Conservation (phyloP, 768 basidiomycete species). For the Naematelia aurantialba region DNA sequence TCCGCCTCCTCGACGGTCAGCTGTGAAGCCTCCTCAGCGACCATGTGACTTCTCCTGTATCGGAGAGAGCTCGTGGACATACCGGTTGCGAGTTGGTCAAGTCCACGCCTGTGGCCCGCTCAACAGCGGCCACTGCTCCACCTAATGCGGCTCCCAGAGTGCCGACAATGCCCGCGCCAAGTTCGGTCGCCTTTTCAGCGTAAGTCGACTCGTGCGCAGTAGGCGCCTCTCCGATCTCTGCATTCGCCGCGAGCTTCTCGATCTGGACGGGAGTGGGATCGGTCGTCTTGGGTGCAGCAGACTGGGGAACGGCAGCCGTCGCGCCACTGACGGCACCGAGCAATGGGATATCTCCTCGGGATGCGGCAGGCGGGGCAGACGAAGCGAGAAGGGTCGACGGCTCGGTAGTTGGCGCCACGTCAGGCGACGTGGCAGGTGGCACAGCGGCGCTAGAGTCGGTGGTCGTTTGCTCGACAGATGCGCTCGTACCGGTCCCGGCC, state of each 20-base stretch:
- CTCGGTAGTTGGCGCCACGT: slow-evolving; percentile 23
- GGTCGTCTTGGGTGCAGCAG: slow-evolving; percentile 3
- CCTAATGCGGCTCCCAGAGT: slow-evolving; percentile 33
- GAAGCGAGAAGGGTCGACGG: slow-evolving; percentile 32
- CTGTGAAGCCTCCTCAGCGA: slow-evolving; percentile 20
- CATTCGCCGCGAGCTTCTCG: slow-evolving; percentile 34
- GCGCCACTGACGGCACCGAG: background rate
- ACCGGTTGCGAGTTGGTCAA: slow-evolving; percentile 41
- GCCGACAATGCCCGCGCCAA: slow-evolving; percentile 34
- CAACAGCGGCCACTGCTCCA: slow-evolving; percentile 32
- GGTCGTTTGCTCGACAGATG: slow-evolving; percentile 9
- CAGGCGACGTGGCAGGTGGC: slow-evolving; percentile 15
- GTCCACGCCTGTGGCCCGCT: slow-evolving; percentile 46
- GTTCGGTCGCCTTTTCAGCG: slow-evolving; percentile 29
- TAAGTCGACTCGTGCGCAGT: slow-evolving; percentile 15
- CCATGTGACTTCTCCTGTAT: background rate
- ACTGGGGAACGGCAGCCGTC: slow-evolving; percentile 9
- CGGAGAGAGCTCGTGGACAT: slow-evolving; percentile 12
- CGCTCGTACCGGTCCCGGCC: background rate
- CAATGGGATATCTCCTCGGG: slow-evolving; percentile 4
- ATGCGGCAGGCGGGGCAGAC: slow-evolving; percentile 32
- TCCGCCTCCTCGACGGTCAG: slow-evolving; percentile 46
- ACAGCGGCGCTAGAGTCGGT: slow-evolving; percentile 12
- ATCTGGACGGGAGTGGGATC: slow-evolving; percentile 26
- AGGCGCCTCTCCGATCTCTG: slow-evolving; percentile 37